Base-by-base conservation (phyloP, 2,329 filamentous ascomycete genomes). In the Penicillium sp. region DNA sequence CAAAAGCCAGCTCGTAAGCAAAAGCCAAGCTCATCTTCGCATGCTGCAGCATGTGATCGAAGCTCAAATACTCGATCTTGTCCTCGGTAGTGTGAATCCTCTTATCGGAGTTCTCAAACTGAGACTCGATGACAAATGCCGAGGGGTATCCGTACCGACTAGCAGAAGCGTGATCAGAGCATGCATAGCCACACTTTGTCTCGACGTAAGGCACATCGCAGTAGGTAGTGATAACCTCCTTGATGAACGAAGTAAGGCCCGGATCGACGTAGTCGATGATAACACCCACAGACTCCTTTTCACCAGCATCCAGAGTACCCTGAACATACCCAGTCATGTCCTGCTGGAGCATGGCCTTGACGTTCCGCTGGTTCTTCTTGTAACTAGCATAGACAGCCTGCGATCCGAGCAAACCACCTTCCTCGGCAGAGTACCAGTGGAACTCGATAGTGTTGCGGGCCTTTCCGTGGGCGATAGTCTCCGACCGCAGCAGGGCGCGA, bases 261-360 rank as follows among this genome's bases (percentile, higher is more conserved):
- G 86, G 79, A 72, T 97, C 89, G 44, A 97, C 93, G 68, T 83
- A 97, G 76, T 97, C 93, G 5, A 90, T 92, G 69, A 97, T 96
- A 51, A 97, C 90, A 43, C 93, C 93, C 3, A 97, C 90, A 45
- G 87, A 89, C 81, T 97, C 93, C 6, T 86, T 83, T 75, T 90
- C 82, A 58, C 92, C 92, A 3, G 90, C 88, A 64, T 94, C 89
- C 21, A 94, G 78, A 0, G 92, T 96, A 68, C 87, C 88, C 73
- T 93, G 86, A 6, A 92, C 84, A 73, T 89, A 97, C 19, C 93
- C 93, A 1, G 91, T 96, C 93, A 97, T 97, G 76, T 97, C 93
- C 77, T 97, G 93, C 79, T 97, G 93, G 54, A 97, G 84, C 94
- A 97, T 97, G 35, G 93, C 93, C 78, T 93, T 96, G 74, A 97